Evolutionary conservation across 208 protist species (phyloP).

Genomic region (Leishmania braziliensis): DNA sequence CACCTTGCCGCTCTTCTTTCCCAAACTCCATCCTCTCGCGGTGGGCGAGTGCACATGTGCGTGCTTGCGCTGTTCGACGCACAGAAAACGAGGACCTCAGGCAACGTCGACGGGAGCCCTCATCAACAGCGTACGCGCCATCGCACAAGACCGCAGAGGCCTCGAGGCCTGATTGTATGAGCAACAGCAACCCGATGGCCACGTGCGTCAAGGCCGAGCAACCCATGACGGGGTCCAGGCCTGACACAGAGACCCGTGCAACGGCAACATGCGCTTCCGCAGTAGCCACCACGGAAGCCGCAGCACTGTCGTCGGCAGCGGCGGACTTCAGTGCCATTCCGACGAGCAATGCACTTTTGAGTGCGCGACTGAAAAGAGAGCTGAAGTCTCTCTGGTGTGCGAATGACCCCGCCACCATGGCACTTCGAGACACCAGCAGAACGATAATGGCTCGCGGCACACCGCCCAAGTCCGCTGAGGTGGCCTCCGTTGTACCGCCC

Average conservation of each 20-base stretch:
- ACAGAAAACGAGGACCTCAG: background rate
- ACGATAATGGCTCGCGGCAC: background rate
- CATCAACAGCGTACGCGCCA: background rate
- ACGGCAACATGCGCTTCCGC: background rate
- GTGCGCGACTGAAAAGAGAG: constrained; percentile 18
- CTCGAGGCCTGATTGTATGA: background rate
- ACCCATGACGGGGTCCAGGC: constrained; percentile 9
- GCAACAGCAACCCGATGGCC: background rate
- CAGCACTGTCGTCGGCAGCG: background rate
- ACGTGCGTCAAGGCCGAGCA: background rate
- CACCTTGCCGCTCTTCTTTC: background rate
- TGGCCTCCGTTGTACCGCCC: constrained; percentile 40
- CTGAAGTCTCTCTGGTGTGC: constrained; percentile 36
- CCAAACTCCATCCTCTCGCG: background rate
- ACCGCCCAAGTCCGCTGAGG: background rate
- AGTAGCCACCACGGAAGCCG: background rate
- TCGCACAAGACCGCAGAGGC: constrained; percentile 4
- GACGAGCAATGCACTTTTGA: constrained; percentile 25
- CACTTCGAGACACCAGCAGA: background rate
- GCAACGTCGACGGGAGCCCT: background rate
- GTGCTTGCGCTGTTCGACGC: background rate
- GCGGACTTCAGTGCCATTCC: constrained; percentile 14
- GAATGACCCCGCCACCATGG: background rate
- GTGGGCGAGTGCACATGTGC: background rate
- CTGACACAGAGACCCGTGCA: background rate